Evolutionary conservation across 441 rosid genomes (phyloP).

Genomic region (Theobroma grandiflorum): DNA sequence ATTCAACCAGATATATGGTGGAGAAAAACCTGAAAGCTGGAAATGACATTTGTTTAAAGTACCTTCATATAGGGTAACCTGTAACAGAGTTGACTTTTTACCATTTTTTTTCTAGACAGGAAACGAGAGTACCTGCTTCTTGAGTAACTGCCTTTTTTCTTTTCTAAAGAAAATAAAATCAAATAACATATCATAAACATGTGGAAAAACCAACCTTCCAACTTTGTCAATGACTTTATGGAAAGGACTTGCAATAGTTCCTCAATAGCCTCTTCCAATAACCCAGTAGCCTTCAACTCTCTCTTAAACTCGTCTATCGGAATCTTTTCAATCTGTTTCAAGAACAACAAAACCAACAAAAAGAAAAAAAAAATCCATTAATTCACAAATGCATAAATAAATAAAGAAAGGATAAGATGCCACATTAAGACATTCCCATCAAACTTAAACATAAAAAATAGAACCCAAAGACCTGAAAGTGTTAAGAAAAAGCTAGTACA

Average conservation of each 20-base stretch:
- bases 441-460: background rate
- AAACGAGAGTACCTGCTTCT: background rate
- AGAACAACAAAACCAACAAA: constrained; percentile 19
- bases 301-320: constrained; percentile 75
- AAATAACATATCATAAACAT: constrained; percentile 21
- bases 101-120: background rate
- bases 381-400: constrained; percentile 14
- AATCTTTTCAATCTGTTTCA: constrained; percentile 74
- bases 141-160: background rate
- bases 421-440: background rate
- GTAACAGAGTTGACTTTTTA: constrained; percentile 4
- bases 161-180: background rate
- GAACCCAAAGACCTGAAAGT: background rate
- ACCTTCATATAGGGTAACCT: background rate
- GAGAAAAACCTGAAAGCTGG: background rate
- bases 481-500: background rate
- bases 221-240: constrained; percentile 70
- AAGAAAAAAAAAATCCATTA: background rate
- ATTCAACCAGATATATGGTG: background rate
- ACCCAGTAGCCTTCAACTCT: constrained; percentile 66
- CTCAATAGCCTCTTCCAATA: constrained; percentile 68
- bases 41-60: constrained; percentile 4
- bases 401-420: background rate
- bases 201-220: constrained; percentile 68
- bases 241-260: constrained; percentile 80